These are phyloP conservation scores for Senecio squalidus DNA, from an alignment of 140 eudicot species.

Conservation along the genomic window DNA sequence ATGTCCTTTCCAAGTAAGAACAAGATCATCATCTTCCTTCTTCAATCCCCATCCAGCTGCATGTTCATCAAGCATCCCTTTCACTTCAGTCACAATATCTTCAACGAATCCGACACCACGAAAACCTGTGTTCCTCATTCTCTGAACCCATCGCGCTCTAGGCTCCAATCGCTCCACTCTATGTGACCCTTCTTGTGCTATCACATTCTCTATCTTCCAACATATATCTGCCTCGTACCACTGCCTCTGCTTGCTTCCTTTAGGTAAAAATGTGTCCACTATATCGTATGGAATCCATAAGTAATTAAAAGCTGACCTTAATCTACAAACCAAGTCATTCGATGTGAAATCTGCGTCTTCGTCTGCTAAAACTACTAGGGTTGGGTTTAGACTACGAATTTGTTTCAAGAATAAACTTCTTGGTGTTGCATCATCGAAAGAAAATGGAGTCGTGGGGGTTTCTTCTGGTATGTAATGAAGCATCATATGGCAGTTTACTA, in stretches of 20 bases:
- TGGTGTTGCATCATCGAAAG: conserved; percentile 33
- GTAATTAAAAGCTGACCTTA: conserved; percentile 79
- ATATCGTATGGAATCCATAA: conserved; percentile 92
- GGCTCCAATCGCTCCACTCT: conserved; percentile 86
- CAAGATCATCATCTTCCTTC: conserved; percentile 91
- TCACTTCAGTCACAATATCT: conserved; percentile 69
- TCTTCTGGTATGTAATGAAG: conserved; percentile 82
- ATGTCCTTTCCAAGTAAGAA: conserved; percentile 98
- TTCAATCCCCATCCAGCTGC: conserved; percentile 98
- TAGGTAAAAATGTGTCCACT: conserved; percentile 74
- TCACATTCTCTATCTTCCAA: conserved; percentile 91
- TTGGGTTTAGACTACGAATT: conserved; percentile 57
- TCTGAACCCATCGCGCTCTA: conserved; percentile 57
- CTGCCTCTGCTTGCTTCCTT: conserved; percentile 68
- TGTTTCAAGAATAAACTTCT: conserved; percentile 58
- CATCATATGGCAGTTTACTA: conserved; percentile 91
- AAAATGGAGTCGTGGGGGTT: conserved; percentile 33
- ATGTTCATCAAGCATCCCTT: conserved; percentile 85
- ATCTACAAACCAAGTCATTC: conserved; percentile 42
- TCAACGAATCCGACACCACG: conserved; percentile 56
- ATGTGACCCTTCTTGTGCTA: conserved; percentile 63
- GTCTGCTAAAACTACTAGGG: conserved; percentile 63
- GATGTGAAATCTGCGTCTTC: conserved; percentile 94
- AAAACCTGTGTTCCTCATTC: conserved; percentile 71
- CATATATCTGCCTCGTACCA: conserved; percentile 89